phyloP scores from a whole-genome alignment of 345 rosid genomes.

The Rhizophora mangle region DNA sequence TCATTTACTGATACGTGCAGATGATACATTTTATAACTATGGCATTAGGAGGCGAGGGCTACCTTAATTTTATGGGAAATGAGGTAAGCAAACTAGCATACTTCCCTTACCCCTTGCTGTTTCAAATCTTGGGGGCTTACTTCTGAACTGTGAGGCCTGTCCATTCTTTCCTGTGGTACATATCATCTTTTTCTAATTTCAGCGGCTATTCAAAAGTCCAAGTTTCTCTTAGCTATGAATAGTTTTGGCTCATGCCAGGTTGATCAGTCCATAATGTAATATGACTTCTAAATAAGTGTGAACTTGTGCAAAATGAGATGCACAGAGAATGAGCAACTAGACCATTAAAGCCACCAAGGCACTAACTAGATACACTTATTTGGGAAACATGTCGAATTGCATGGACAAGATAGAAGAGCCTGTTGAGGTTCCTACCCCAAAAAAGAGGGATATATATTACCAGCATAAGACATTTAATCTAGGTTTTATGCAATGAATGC shows the following conservation, averaged over 20 bases:
- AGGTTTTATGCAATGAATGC: constrained; percentile 14
- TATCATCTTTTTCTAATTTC: background rate
- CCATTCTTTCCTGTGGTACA: background rate
- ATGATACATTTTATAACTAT: constrained; percentile 73
- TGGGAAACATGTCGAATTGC: too few relatives aligned
- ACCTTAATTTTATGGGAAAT: constrained; percentile 83
- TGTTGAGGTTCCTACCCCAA: background rate
- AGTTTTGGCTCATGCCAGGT: background rate
- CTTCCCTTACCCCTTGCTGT: background rate
- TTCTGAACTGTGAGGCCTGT: background rate
- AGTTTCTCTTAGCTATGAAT: background rate
- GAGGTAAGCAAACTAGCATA: constrained; percentile 44
- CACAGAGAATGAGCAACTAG: too few relatives aligned
- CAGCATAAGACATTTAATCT: background rate
- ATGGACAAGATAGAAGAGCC: too few relatives aligned
- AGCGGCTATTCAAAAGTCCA: background rate
- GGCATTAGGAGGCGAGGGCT: constrained; percentile 84
- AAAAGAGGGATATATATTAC: background rate
- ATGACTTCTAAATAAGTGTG: too few relatives aligned
- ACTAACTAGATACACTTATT: too few relatives aligned
- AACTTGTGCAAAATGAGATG: too few relatives aligned
- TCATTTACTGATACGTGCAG: constrained; percentile 32
- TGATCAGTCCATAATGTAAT: background rate
- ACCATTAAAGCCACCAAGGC: too few relatives aligned
- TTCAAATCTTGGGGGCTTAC: background rate